Evolutionary conservation across 2,329 filamentous ascomycete species (phyloP).

Genomic region (Botryotinia narcissicola): DNA sequence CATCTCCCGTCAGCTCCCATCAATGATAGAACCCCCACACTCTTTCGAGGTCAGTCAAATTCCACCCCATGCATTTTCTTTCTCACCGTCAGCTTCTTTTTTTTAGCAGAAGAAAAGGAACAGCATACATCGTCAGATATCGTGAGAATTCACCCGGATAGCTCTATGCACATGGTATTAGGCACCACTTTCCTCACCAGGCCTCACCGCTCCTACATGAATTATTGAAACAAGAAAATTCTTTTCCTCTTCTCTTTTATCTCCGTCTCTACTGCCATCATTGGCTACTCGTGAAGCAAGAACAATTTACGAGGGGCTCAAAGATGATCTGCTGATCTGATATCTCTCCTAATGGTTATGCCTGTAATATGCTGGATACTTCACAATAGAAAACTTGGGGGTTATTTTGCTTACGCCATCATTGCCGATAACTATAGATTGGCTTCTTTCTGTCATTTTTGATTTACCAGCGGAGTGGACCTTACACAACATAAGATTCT

Average conservation of each 20-base stretch:
- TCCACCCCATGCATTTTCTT: not conserved
- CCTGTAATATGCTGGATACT: constrained; percentile 6
- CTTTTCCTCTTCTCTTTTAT: constrained; percentile 4
- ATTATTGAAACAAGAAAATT: not conserved
- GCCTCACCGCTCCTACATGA: constrained; percentile 14
- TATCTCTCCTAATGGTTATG: not conserved
- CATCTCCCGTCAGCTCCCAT: not conserved
- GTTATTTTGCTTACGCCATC: not conserved
- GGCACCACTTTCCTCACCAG: constrained; percentile 1
- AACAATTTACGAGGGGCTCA: constrained; percentile 2
- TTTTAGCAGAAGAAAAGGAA: not conserved
- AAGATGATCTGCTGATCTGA: constrained; percentile 8
- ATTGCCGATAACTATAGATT: not conserved
- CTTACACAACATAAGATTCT: not conserved
- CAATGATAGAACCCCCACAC: not conserved
- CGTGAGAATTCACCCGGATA: constrained; percentile 11
- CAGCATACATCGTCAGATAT: constrained; percentile 4
- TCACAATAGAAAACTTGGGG: not conserved
- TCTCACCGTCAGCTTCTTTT: constrained; percentile 1
- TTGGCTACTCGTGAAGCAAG: constrained; percentile 8
- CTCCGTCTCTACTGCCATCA: constrained; percentile 1
- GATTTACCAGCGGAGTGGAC: constrained; percentile 5
- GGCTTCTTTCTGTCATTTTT: not conserved
- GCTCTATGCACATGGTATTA: constrained; percentile 7
- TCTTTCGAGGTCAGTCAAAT: not conserved